These are phyloP conservation scores for Fusarium sublunatum DNA, from an alignment of 2,329 filamentous ascomycete genomes.

Conservation along the genomic window DNA sequence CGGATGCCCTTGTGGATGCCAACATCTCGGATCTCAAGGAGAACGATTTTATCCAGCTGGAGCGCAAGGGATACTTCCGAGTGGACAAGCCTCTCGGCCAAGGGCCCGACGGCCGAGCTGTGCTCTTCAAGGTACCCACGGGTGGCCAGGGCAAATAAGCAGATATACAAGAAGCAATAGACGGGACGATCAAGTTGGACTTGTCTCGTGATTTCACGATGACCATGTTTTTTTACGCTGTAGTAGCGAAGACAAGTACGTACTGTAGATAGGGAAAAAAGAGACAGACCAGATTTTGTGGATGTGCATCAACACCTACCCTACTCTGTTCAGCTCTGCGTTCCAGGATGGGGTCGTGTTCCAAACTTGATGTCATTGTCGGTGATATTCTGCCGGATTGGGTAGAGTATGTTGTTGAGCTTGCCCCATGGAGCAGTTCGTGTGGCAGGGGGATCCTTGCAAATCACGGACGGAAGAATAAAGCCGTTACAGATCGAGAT, in stretches of 20 bases:
- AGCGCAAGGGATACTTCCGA: constrained; percentile 91
- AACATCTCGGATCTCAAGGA: constrained; percentile 83
- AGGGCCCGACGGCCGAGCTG: constrained; percentile 63
- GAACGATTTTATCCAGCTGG: constrained; percentile 94
- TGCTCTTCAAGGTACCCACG: constrained; percentile 69
- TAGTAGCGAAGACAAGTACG: constrained; percentile 30
- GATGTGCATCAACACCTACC: not conserved
- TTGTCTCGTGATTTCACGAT: constrained; percentile 33
- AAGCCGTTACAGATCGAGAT: not conserved
- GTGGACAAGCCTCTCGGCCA: constrained; percentile 74
- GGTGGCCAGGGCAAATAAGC: constrained; percentile 56
- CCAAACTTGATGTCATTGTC: constrained; percentile 23
- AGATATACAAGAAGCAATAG: constrained; percentile 9
- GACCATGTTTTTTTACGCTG: constrained; percentile 28
- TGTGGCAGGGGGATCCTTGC: constrained; percentile 7
- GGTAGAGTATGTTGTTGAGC: not conserved
- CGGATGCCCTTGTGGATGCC: constrained; percentile 81
- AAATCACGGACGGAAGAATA: not conserved
- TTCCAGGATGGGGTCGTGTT: constrained; percentile 14
- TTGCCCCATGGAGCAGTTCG: constrained; percentile 4
- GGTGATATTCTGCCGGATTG: constrained; percentile 5
- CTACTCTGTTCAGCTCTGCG: not conserved
- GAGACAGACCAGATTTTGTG: not conserved
- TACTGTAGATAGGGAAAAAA: constrained; percentile 23
- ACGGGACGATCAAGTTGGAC: not conserved